A percentile compares a stretch with the other conserved stretches of the same genome.
Conservation (phyloP, 352 stramenopile genomes). For the Phytopythium kandeliae region DNA sequence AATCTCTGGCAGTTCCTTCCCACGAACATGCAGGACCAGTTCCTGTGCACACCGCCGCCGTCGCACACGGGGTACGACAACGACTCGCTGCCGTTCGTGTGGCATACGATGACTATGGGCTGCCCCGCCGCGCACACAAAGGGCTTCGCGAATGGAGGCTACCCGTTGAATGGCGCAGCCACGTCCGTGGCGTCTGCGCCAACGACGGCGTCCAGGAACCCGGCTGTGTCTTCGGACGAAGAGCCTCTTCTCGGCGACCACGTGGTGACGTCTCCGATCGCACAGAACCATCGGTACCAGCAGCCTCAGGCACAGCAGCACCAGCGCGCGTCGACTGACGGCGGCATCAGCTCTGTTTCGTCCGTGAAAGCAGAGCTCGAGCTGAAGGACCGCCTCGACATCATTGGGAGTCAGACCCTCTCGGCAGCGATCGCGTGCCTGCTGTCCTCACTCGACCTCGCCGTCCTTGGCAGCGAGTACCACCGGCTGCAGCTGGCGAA, state of each 20-base stretch:
- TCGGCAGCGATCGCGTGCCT: conserved; percentile 66
- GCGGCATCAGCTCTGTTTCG: conserved; percentile 32
- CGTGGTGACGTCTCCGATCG: conserved; percentile 21
- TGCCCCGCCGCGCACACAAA: conserved; percentile 76
- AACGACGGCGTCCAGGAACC: conserved; percentile 4
- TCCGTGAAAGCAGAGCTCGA: conserved; percentile 67
- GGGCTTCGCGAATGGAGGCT: conserved; percentile 70
- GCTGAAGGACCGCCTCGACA: conserved; percentile 59
- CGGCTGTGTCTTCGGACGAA: conserved; percentile 23
- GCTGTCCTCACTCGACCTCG: conserved; percentile 60
- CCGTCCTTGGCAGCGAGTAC: conserved; percentile 39
- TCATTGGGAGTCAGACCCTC: conserved; percentile 72
- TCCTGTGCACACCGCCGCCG: conserved; percentile 52
- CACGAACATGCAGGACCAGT: conserved; percentile 86
- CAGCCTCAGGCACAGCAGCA: conserved; percentile 5
- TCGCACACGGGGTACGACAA: conserved; percentile 8
- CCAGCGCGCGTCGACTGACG: conserved; percentile 5
- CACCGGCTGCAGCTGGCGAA: conserved; percentile 57
- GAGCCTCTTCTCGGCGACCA: conserved; percentile 22
- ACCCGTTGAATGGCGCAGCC: conserved; percentile 18
- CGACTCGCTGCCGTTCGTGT: conserved; percentile 36
- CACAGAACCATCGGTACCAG: conserved; percentile 1
- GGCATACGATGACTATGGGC: conserved; percentile 87
- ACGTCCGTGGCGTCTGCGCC: conserved; percentile 9
- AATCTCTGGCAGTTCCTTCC: conserved; percentile 75